Base-by-base conservation (phyloP, 2,329 filamentous ascomycete genomes). In the Aquanectria penicillioides region DNA sequence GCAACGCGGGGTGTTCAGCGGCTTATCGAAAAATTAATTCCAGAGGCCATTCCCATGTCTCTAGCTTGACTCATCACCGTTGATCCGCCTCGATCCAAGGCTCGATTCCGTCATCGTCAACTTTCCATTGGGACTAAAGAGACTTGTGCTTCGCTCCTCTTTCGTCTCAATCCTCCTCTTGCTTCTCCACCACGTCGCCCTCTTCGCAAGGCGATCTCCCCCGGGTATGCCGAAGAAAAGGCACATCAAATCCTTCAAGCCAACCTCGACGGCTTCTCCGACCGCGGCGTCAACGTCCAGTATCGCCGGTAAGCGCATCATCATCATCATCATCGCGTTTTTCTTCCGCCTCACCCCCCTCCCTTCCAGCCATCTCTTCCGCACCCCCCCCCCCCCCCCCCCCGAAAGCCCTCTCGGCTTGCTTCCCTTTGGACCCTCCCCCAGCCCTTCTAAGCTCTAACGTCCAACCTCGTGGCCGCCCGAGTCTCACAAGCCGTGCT, bases 221-320 rank as follows among this genome's bases (percentile, higher is more conserved):
- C 47, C 56, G 71, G 77, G 74, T 61, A 89, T 89, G 86, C 84
- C 86, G 75, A 89, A 88, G 80, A 89, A 88, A 81, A 80, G 84
- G 74, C 81, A 81, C 65, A 69, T 75, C 67, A 79, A 78, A 69
- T 86, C 83, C 68, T 84, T 85, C 64, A 89, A 88, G 73, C 86
- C 86, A 65, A 81, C 77, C 67, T 83, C 82, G 60, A 83, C 84
- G 66, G 80, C 84, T 64, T 79, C 81, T 52, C 81, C 81, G 59
- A 59, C 62, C 55, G 55, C 66, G 44, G 62, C 62, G 47, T 61
- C 69, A 46, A 59, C 73, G 49, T 66, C 62, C 50, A 63, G 61
- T 55, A 62, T 43, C 43, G 66, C 68, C 65, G 70, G 70, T 74
- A 61, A 70, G 72, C 55, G 29, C 56, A 44, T 31, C 33, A 33